Evolutionary conservation across 106 monocot species (phyloP), one percentile per base, ranked within the genome.

Genomic region (Agapanthus africanus): DNA sequence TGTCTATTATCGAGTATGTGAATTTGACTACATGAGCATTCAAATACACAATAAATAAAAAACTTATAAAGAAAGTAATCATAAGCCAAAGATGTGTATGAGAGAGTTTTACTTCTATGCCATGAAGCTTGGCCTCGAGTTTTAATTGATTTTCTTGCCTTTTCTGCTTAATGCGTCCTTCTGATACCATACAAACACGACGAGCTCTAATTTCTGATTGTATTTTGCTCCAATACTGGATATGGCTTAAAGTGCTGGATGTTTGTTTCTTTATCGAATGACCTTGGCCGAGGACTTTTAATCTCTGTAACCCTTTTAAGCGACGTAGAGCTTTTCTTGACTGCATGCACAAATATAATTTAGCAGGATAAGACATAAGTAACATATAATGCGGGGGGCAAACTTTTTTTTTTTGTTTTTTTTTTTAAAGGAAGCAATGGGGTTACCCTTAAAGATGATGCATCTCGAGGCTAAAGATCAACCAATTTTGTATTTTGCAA

Each of bases 91-190:
- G n/a, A n/a, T 7, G 15, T 3, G 8, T 11, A 59, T 59, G 67
- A 8, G 15, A 3, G 38, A 66, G 65, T 46, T 37, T 63, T 70
- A 90, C 90, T 74, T 80, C 80, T 42, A 86, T 30, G n/a, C 78
- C 85, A 78, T 90, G 83, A 73, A 90, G 77, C 59, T 90, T 86
- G 19, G 85, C 90, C 42, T 90, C 83, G 26, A 90, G 80, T 68
- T 86, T 90, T 36, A 78, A 35, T 66, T 83, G 90, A 59, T 78
- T 80, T 6, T 90, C 90, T 40, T 77, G 78, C 76, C 68, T 83
- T 59, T 86, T 90, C 56, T 83, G 85, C 78, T 68, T 83, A 34
- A 80, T 75, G 50, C 85, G 85, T 40, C 74, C 82, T 75, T 90
- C 83, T 36, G 73, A 67, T 31, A 83, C 90, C 90, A 90, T 90